Evolutionary conservation across 2,329 filamentous ascomycete species (phyloP).

Genomic region (Exophiala spinifera): DNA sequence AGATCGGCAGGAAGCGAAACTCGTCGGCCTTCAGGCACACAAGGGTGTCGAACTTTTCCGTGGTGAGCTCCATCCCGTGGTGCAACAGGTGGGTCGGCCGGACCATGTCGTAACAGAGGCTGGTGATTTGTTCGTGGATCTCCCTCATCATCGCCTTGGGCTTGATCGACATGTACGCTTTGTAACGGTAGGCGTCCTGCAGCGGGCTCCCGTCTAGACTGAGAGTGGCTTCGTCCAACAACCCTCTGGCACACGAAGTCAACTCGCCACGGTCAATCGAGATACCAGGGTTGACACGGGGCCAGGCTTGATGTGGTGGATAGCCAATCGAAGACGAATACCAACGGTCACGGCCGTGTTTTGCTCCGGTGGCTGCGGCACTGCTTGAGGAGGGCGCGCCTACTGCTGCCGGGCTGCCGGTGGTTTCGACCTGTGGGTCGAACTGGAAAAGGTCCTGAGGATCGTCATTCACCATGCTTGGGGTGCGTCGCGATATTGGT

Average conservation of each 20-base stretch:
- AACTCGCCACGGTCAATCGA: background rate
- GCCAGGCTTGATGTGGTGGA: too few species aligned
- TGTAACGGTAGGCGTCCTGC: too few species aligned
- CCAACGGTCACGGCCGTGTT: too few species aligned
- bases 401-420: too few species aligned
- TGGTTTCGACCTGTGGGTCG: too few species aligned
- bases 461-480: too few species aligned
- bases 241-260: background rate
- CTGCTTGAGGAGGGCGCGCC: too few species aligned
- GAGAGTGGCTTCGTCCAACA: background rate
- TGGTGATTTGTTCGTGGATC: slow-evolving; percentile 3
- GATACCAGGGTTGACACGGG: background rate
- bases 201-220: too few species aligned
- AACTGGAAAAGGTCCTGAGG: too few species aligned
- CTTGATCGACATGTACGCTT: background rate
- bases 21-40: slow-evolving; percentile 56
- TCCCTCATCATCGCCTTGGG: slow-evolving; percentile 6
- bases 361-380: too few species aligned
- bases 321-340: too few species aligned
- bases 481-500: too few species aligned
- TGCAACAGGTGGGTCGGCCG: slow-evolving; percentile 23
- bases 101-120: slow-evolving; percentile 11
- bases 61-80: slow-evolving; percentile 9
- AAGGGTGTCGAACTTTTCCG: slow-evolving; percentile 39
- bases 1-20: slow-evolving; percentile 62